Conservation (phyloP, 257 asterid species). For the Capsicum baccatum region DNA sequence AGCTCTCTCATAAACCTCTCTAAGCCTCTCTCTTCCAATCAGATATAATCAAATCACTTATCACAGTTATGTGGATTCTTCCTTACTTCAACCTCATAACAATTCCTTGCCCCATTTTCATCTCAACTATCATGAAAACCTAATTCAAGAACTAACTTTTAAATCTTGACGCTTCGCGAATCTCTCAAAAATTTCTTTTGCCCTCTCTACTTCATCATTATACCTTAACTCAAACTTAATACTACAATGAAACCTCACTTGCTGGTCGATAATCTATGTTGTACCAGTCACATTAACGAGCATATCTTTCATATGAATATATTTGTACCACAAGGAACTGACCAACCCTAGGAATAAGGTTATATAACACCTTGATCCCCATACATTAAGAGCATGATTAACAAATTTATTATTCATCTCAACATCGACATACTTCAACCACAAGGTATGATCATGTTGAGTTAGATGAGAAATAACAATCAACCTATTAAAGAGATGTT, state of each 20-base stretch:
- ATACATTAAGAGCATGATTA: background rate
- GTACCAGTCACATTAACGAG: background rate
- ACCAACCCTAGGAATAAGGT: background rate
- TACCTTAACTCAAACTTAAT: background rate
- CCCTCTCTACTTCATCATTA: background rate
- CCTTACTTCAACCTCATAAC: background rate
- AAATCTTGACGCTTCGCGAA: background rate
- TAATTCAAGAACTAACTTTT: background rate
- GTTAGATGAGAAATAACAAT: too few relatives aligned
- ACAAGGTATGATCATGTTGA: background rate
- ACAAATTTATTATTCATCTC: background rate
- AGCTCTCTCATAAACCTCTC: background rate
- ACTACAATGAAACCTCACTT: background rate
- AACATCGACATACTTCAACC: background rate
- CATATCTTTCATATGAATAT: background rate
- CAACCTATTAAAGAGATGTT: too few relatives aligned
- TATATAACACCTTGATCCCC: background rate
- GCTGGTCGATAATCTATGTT: background rate
- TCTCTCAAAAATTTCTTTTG: background rate
- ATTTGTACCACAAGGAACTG: background rate
- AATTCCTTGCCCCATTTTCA: background rate
- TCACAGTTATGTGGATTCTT: background rate
- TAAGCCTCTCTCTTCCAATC: background rate
- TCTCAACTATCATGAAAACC: background rate
- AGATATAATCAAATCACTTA: background rate